These are phyloP conservation scores for Inga leiocalycina DNA, from an alignment of 306 rosid genomes.

Conservation along the genomic window DNA sequence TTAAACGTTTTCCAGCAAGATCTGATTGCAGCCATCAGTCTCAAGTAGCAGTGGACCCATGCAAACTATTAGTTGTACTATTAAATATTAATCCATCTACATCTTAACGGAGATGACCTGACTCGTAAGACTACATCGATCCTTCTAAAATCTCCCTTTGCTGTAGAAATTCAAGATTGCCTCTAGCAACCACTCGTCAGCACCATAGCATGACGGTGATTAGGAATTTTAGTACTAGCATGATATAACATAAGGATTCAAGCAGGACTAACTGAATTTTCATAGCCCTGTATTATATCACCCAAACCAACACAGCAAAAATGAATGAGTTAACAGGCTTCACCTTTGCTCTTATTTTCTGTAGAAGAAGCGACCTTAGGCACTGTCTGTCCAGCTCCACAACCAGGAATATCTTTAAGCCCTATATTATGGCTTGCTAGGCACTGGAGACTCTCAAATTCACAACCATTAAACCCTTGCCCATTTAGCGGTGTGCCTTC, in stretches of 20 bases:
- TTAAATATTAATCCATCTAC: background rate
- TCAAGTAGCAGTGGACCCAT: background rate
- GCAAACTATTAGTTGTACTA: background rate
- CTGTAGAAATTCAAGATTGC: conserved; percentile 13
- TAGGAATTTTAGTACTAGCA: background rate
- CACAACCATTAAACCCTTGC: conserved; percentile 71
- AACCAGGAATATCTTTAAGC: conserved; percentile 56
- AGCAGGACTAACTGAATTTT: conserved; percentile 2
- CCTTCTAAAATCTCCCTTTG: background rate
- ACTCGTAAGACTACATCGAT: conserved; percentile 19
- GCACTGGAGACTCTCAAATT: conserved; percentile 83
- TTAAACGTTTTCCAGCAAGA: background rate
- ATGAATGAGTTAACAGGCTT: background rate
- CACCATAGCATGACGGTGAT: conserved; percentile 1
- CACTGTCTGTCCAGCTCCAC: conserved; percentile 58
- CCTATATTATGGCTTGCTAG: conserved; percentile 65
- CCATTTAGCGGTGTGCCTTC: conserved; percentile 51
- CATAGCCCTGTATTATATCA: background rate
- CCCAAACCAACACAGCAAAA: conserved; percentile 15
- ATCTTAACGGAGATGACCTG: conserved; percentile 4
- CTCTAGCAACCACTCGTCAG: conserved; percentile 11
- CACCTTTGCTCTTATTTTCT: conserved; percentile 70
- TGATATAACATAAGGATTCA: background rate
- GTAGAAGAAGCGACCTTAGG: conserved; percentile 50
- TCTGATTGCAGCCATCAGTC: background rate